Evolutionary conservation across 441 rosid genomes (phyloP), one percentile per base, ranked within the genome.

Genomic region (Corymbia calophylla): DNA sequence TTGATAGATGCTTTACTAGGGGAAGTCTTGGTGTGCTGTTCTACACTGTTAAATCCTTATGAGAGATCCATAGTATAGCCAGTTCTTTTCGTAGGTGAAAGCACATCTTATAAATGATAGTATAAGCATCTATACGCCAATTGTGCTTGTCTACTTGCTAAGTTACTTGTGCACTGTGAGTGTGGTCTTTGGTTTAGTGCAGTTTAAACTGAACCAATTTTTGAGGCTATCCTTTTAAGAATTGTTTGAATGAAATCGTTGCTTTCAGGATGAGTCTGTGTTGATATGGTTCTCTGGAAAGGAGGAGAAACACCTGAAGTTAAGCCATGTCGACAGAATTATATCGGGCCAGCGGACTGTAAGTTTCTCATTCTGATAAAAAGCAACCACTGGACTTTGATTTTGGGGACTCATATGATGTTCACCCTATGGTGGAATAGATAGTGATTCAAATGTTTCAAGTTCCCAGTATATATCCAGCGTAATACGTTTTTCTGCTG

Each of bases 261-360:
- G 88, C 77, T 92, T 94, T 91, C 99, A 97, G 99, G 99, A 98
- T 85, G 99, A 95, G 92, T 95, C 97, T 87, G 96, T 96, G 93
- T 94, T 98, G 92, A 98, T 97, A 95, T 98, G 99, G 99, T 94
- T 95, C 91, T 97, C 98, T 8, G 99, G 98, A 90, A 98, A 95
- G 90, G 97, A 98, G 92, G 98, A 98, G 95, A 97, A 97, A 90
- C 97, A 95, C 93, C 95, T 97, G 91, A 97, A 94, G 92, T 96
- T 98, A 90, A 96, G 97, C 93, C 99, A 97, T 54, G 97, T 98
- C 62, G 94, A 97, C 87, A 96, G 98, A 93, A 98, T 98, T 91
- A 95, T 97, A 91, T 96, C 99, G 53, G 99, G 99, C 90, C 99
- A 98, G 87, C 97, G 99, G 89, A 98, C 99, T 88, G 99, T 98